Evolutionary conservation across 495 filamentous ascomycete species (phyloP), one percentile per base, ranked within the genome.

Genomic region (Neurospora sp.): DNA sequence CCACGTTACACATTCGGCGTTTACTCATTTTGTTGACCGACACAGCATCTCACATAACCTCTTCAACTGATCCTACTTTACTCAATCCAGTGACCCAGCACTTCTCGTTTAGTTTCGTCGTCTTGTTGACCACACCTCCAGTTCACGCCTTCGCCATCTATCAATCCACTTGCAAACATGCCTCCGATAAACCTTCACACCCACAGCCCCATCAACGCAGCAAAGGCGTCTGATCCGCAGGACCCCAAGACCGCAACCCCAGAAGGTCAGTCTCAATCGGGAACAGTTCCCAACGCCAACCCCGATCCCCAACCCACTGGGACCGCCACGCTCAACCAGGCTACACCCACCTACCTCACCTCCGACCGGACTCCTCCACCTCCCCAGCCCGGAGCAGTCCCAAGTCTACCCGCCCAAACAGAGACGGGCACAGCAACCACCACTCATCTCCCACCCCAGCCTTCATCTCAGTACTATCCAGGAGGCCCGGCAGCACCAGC

Each of bases 121-220:
- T 4, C 5, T 27, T 16, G 3, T 65, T 65, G 27, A 65, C 27
- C 53, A 35, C 27, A 35, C 53, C 14, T 65, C 27, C 27, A 8
- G 27, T 37, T 35, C 7, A 65, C 10, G 35, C 35, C 27, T 7
- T 61, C 53, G 7, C 53, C 4, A 65, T 65, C 12, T 65, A 65
- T 65, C 53, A 65, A 35, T 1, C 68, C 72, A 75, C 76, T 74
- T 75, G 72, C 71, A 71, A 83, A 37, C 41, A 90, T 90, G 85
- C 81, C 87, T 10, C 87, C 87, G 5, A 87, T 92, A 74, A 86
- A 80, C 53, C 83, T 90, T 38, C 87, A 90, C 83, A 86, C 83
- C 27, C 82, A 89, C 45, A 86, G 86, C 68, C 89, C 90, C 69
- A 87, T 92, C 75, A 87, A 83, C 69, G 76, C 85, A 10, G 83